Evolutionary conservation across 2,329 filamentous ascomycete genomes (phyloP), one percentile per base, ranked within the genome.

Genomic region (Sclerotinia spermophila): DNA sequence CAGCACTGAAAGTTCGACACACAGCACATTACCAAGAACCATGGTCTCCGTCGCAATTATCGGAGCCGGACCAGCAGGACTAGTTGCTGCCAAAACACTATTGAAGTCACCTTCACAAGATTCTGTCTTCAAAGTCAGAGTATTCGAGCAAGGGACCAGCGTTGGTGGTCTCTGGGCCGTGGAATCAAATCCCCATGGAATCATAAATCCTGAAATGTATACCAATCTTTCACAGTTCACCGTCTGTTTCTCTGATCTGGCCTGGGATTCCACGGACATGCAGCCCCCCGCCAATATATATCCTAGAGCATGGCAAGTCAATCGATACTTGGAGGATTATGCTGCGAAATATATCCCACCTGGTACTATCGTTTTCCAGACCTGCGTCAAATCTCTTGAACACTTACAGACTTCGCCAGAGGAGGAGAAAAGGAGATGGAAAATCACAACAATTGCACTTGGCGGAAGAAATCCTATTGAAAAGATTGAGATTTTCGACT

Each of bases 201-300:
- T 65, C n/a, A 72, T 72, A 35, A 51, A 65, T 67, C 59, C 66
- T 19, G 64, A 59, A 27, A 66, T 66, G 65, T 24, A 38, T 30
- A 70, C 70, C 35, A 72, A 72, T 35, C 70, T 72, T 51, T 71
- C 65, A 24, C 66, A 70, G 24, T 72, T 72, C 19, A 72, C 70
- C 5, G 66, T 72, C 17, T 71, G 66, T 11, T 72, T 72, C 30
- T 72, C 71, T 5, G 71, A 72, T 55, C 42, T 72, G 42, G 60
- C 71, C 1, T 72, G 70, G 71, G 44, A 62, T 3, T 65, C 56
- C 6, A 11, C 72, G 19, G 51, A 38, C 13, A 33, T 64, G 24
- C 17, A 71, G 11, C 53, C 70, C 1, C 24, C 59, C 7, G 38
- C 70, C 15, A 42, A 66, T 13, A 4, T 60, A 33, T 67, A 48